These are phyloP conservation scores for Leishmania tropica DNA, from an alignment of 208 protist genomes.

Conservation along the genomic window DNA sequence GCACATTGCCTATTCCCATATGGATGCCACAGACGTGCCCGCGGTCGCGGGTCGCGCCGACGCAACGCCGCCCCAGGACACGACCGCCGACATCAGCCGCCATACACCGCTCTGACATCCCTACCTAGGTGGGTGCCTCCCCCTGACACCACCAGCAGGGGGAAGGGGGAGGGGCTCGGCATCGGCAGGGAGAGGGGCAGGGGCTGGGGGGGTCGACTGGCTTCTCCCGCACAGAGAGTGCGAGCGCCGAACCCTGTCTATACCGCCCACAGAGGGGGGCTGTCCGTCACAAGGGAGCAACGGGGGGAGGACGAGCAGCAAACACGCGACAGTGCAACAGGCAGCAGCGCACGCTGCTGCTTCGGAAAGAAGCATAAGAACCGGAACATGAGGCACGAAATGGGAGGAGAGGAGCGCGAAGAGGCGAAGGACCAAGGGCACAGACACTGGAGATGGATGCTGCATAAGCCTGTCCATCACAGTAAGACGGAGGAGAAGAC, in stretches of 20 bases:
- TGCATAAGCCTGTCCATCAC: neutral
- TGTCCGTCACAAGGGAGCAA: neutral
- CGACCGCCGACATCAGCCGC: neutral
- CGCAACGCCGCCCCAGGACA: neutral
- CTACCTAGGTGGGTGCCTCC: neutral
- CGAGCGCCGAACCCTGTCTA: neutral
- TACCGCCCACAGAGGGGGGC: neutral
- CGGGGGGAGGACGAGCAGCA: neutral
- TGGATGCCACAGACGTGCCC: neutral
- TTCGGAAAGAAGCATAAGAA: neutral
- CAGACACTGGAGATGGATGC: neutral
- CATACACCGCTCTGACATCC: neutral
- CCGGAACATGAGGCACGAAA: neutral
- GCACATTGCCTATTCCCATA: neutral
- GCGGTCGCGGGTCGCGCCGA: neutral
- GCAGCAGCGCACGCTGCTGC: neutral
- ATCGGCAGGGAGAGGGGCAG: neutral
- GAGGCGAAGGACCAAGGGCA: neutral
- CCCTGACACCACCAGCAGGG: neutral
- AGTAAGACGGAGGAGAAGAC: neutral
- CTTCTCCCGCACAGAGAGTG: neutral
- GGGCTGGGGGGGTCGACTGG: neutral
- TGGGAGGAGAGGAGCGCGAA: neutral
- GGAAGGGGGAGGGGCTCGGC: neutral
- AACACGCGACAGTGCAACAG: neutral